Evolutionary conservation across 768 basidiomycete genomes (phyloP).

Genomic region (Cytidiella melzeri): DNA sequence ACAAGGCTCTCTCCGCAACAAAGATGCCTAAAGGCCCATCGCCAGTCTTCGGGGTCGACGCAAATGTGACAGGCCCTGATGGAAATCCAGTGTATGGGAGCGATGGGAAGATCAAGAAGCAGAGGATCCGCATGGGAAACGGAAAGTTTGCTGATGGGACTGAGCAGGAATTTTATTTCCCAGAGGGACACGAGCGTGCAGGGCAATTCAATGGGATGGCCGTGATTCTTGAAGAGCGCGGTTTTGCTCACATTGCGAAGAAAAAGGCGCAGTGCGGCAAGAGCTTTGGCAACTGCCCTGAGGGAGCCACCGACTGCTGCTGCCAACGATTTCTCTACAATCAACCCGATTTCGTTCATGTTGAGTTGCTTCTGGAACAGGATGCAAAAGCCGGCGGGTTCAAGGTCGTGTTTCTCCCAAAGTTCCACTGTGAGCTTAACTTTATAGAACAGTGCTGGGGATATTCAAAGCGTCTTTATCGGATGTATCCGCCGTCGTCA

Average conservation of each 20-base stretch:
- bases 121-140: neutral
- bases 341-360: neutral
- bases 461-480: conserved; percentile 28
- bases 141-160: neutral
- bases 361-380: neutral
- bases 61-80: neutral
- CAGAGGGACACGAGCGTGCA: neutral
- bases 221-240: too few species aligned
- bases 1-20: neutral
- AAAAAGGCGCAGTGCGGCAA: neutral
- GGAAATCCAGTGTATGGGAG: neutral
- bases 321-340: neutral
- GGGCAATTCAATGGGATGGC: neutral
- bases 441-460: conserved; percentile 35
- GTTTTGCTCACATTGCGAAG: too few species aligned
- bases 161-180: neutral
- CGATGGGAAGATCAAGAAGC: too few species aligned
- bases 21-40: neutral
- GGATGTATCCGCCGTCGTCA: conserved; percentile 19
- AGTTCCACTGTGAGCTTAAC: conserved; percentile 30
- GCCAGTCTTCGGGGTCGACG: neutral
- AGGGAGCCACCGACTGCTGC: neutral
- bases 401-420: neutral
- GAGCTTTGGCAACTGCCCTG: neutral
- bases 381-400: neutral